Base-by-base conservation (phyloP, 306 rosid species). In the Dryas alaskensis region DNA sequence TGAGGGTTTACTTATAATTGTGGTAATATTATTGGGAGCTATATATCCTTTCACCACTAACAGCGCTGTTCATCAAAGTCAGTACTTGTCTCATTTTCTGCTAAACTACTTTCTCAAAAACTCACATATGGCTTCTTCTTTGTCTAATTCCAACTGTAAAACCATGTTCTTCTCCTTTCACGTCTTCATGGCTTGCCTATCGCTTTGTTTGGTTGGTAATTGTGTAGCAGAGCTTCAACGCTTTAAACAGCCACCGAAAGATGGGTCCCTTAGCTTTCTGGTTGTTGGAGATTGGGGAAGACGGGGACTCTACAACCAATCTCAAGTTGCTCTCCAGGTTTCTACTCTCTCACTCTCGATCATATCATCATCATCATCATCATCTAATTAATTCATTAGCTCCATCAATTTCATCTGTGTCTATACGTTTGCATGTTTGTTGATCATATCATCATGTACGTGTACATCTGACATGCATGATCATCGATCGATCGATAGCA, bases 251-350 rank as follows among this genome's bases (percentile, higher is more conserved):
- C 59, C 82, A 0, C 31, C 62, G 6, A 85, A 79, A 69, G 86
- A 85, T 47, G 89, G 81, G 1, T 79, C 92, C 48, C 79, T 90
- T 17, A 82, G 84, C 76, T 70, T 90, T 65, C 68, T 90, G 43
- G 92, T 85, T 14, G 49, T 90, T 42, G 96, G 96, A 68, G 96
- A 90, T 31, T 90, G 96, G 96, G 96, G 96, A 74, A 81, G 93
- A 70, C 58, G 73, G 44, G 92, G 92, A 51, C 53, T 62, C 43
- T 88, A 71, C 74, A 90, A 90, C 67, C 93, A 90, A 77, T 83
- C 96, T 54, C 4, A 79, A 78, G 90, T 90, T 3, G 92, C 96
- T 17, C 0, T 59, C 55, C 92, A 83, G 92, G 93, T 86, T 31
- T 31, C 37, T 31, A 31, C 37, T 1, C 37, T 31, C 37, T 31